phyloP scores from a whole-genome alignment of 768 basidiomycete genomes.

The Auricularia cornea region DNA sequence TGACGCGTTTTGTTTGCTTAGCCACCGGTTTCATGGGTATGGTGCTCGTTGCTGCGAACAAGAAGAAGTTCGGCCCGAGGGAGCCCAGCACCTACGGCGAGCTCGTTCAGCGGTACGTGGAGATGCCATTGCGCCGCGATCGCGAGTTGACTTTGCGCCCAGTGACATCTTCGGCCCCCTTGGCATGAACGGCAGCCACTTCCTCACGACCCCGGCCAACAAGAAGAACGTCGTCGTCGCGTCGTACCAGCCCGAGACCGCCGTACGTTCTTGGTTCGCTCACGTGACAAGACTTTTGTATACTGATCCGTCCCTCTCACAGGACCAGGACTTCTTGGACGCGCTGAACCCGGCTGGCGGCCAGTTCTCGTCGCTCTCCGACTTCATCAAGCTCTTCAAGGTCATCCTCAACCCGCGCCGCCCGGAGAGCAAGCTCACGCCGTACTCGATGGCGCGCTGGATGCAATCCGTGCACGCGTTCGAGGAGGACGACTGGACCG shows the following conservation, averaged over 20 bases:
- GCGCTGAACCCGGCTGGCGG: conserved; percentile 38
- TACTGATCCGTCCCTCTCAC: not conserved
- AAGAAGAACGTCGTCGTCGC: conserved; percentile 31
- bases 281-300: not conserved
- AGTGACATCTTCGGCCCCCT: conserved; percentile 41
- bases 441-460: conserved; percentile 22
- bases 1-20: too few species aligned
- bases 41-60: conserved; percentile 28
- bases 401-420: conserved; percentile 34
- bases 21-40: conserved; percentile 26
- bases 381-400: conserved; percentile 37
- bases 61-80: conserved; percentile 8
- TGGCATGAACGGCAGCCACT: conserved; percentile 37
- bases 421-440: conserved; percentile 14
- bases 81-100: conserved; percentile 30
- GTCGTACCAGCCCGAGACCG: not conserved
- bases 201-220: conserved; percentile 28
- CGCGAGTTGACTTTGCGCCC: too few species aligned
- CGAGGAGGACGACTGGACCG: conserved; percentile 15
- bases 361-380: conserved; percentile 42
- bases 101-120: conserved; percentile 26
- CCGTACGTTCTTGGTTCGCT: not conserved
- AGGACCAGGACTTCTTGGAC: conserved; percentile 35
- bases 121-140: too few species aligned
- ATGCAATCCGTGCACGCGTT: conserved; percentile 21